Conservation (phyloP, 1,284 basidiomycete genomes). For the Sporisorium sorghi region DNA sequence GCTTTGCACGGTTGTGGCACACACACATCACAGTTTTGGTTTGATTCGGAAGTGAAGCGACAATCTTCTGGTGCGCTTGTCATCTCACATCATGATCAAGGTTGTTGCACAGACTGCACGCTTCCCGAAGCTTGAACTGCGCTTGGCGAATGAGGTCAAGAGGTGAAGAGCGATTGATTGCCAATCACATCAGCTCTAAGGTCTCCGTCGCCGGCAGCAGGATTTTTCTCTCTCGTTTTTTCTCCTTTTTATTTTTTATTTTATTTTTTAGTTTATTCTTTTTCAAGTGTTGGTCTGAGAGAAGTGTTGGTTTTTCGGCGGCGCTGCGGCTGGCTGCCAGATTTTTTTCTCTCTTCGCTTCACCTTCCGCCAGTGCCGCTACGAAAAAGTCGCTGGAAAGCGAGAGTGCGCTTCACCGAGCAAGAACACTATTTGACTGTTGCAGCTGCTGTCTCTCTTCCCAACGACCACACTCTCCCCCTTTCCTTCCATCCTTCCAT, state of each 20-base stretch:
- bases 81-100: background rate
- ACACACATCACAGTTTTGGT: slow-evolving; percentile 1
- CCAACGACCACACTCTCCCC: slow-evolving; percentile 5
- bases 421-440: background rate
- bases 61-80: background rate
- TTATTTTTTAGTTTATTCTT: slow-evolving; percentile 5
- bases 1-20: slow-evolving; percentile 6
- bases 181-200: background rate
- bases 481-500: background rate
- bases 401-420: background rate
- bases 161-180: background rate
- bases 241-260: background rate
- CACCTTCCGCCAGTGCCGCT: slow-evolving; percentile 3
- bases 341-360: background rate
- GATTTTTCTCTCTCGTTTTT: background rate
- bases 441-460: slow-evolving; percentile 4
- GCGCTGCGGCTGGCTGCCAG: slow-evolving; percentile 10
- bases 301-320: slow-evolving; percentile 4
- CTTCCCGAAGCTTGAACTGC: background rate
- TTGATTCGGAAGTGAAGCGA: slow-evolving; percentile 23
- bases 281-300: slow-evolving; percentile 6
- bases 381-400: background rate
- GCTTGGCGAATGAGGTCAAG: background rate
- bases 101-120: background rate
- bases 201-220: too few relatives aligned